These are phyloP conservation scores for Ceratobasidium sp. DNA, from an alignment of 1,284 basidiomycete genomes.

Conservation along the genomic window DNA sequence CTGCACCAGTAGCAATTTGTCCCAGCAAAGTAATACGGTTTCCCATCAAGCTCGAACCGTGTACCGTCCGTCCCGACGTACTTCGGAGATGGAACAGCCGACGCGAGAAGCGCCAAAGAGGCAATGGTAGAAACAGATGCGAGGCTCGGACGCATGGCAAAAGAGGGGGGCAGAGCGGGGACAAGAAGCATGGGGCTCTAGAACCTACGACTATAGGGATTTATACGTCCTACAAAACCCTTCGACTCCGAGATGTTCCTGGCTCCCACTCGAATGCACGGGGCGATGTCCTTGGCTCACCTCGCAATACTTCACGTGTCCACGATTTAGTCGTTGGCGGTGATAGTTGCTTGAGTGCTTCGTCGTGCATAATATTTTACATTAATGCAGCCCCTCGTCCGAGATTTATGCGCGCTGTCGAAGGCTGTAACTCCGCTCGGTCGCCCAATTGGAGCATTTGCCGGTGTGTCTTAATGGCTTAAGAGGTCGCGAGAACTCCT, in stretches of 20 bases:
- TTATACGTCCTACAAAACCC: neutral
- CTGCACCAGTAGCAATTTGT: slow-evolving; percentile 66
- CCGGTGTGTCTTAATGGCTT: slow-evolving; percentile 9
- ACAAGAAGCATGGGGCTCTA: slow-evolving; percentile 39
- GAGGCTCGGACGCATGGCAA: slow-evolving; percentile 30
- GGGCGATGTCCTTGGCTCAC: slow-evolving; percentile 14
- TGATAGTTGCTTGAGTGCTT: slow-evolving; percentile 7
- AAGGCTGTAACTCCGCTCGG: neutral
- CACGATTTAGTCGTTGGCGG: neutral
- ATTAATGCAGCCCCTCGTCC: slow-evolving; percentile 15
- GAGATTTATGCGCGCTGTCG: slow-evolving; percentile 29
- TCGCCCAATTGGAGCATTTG: slow-evolving; percentile 23
- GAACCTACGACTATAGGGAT: neutral
- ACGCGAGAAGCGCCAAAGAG: slow-evolving; percentile 31
- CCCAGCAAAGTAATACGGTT: slow-evolving; percentile 65
- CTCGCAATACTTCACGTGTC: slow-evolving; percentile 25
- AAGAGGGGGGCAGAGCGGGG: neutral
- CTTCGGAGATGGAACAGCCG: slow-evolving; percentile 31
- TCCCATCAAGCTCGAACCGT: slow-evolving; percentile 46
- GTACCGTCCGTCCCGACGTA: slow-evolving; percentile 40
- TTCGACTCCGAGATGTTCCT: slow-evolving; percentile 25
- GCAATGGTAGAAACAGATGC: slow-evolving; percentile 26
- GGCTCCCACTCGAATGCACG: neutral
- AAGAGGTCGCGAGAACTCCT: neutral
- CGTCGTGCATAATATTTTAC: slow-evolving; percentile 13